Conservation (phyloP, 1,139 yeast species). For the Geotrichum citri-aurantii region DNA sequence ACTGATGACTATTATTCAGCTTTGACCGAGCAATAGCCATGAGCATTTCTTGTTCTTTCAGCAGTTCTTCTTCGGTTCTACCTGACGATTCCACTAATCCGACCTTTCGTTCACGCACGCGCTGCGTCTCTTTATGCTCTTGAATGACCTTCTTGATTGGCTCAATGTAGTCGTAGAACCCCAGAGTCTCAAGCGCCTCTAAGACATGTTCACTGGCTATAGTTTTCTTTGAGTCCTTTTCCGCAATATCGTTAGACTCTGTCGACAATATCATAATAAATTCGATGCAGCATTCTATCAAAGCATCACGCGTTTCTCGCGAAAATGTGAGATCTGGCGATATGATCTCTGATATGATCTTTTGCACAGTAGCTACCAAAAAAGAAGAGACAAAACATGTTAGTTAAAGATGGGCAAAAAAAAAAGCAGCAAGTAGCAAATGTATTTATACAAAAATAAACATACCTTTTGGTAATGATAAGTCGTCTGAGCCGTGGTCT, state of each 20-base stretch:
- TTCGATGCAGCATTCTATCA: slow-evolving; percentile 93
- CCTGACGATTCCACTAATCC: slow-evolving; percentile 94
- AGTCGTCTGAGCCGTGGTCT: slow-evolving; percentile 18
- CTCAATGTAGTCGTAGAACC: slow-evolving; percentile 78
- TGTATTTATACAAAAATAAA: not conserved
- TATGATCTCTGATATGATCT: slow-evolving; percentile 81
- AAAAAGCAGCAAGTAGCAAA: not conserved
- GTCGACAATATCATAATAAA: slow-evolving; percentile 92
- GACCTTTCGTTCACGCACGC: slow-evolving; percentile 75
- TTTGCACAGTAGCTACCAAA: slow-evolving; percentile 79
- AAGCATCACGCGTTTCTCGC: slow-evolving; percentile 90
- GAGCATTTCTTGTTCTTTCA: slow-evolving; percentile 86
- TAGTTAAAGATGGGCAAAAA: not conserved
- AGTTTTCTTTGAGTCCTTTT: slow-evolving; percentile 91
- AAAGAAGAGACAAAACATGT: not conserved
- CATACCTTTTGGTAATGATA: slow-evolving; percentile 16
- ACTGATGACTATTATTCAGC: slow-evolving; percentile 27
- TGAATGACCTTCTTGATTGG: slow-evolving; percentile 73
- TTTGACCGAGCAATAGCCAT: slow-evolving; percentile 80
- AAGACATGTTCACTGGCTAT: slow-evolving; percentile 95
- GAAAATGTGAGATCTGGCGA: slow-evolving; percentile 84
- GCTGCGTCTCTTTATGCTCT: slow-evolving; percentile 83
- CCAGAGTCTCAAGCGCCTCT: slow-evolving; percentile 82
- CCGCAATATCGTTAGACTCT: slow-evolving; percentile 94
- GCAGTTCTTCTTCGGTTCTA: slow-evolving; percentile 81